Evolutionary conservation across 2,329 filamentous ascomycete species (phyloP), one percentile per base, ranked within the genome.

Genomic region (Fusarium tupiense): DNA sequence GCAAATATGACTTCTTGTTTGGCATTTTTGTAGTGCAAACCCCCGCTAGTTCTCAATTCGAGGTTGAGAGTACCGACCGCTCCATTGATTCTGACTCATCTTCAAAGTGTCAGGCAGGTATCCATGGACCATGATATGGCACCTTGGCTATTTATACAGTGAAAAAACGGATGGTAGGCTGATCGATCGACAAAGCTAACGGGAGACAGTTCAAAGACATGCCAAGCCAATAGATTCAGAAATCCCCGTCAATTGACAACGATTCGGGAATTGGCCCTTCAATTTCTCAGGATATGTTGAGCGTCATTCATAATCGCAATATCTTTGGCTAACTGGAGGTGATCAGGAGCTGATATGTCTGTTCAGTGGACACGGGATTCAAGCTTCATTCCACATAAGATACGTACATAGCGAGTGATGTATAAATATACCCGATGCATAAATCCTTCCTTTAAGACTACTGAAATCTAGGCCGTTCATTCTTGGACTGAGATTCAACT

Each of bases 331-430:
- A 17, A 1, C 1, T 43, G n/a, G 6, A 1, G 9, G 41, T 17
- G 1, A 2, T 17, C n/a, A 11, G 41, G 16, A 44, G 10, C n/a
- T 5, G 0, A 1, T 6, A 6, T 24, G 10, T 1, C 20, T 17
- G 8, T 12, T 12, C 20, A 49, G 14, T 49, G 20, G 4, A 16
- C 6, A 16, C 9, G 20, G 9, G 4, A 31, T 0, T 31, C 7
- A 0, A 31, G 26, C 46, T 49, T 22, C 13, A 24, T 24, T 8
- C 1, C 11, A 22, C 2, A 8, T 2, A 22, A 12, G 11, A 5
- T 13, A 40, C 3, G 11, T 40, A 10, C 0, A 1, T 9, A 43
- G 22, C 14, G 2, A 43, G 14, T 24, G 41, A 16, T 43, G 1
- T 9, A 24, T 0, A 17, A 10, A 9, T 6, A 24, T 24, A 43